phyloP scores from a whole-genome alignment of 345 rosid species.

The Erucastrum elatum region DNA sequence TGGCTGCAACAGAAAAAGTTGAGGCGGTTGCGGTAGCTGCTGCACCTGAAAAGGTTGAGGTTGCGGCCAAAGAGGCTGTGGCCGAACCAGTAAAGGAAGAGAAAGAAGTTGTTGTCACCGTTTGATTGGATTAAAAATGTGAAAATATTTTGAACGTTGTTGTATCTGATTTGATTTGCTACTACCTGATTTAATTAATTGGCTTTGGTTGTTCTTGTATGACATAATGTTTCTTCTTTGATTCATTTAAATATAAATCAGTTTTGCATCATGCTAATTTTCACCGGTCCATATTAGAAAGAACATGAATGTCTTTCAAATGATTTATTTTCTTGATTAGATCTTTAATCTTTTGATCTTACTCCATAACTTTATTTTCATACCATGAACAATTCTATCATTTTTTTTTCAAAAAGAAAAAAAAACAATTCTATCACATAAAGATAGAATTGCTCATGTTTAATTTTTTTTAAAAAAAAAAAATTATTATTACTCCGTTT shows the following conservation, averaged over 20 bases:
- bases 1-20: slow-evolving; percentile 12
- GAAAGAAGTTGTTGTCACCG: slow-evolving; percentile 28
- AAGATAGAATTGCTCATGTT: neutral
- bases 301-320: neutral
- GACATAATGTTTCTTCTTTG: slow-evolving; percentile 17
- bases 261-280: slow-evolving; percentile 7
- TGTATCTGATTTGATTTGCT: slow-evolving; percentile 29
- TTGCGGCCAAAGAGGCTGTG: neutral
- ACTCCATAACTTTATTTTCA: neutral
- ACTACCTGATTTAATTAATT: slow-evolving; percentile 21
- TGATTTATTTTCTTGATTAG: neutral
- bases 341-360: neutral
- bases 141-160: slow-evolving; percentile 29
- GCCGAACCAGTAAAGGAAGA: slow-evolving; percentile 29
- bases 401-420: no score
- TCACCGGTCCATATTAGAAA: neutral
- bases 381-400: no score
- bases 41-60: slow-evolving; percentile 18
- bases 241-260: slow-evolving; percentile 30
- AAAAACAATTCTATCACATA: no score
- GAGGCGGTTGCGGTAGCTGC: neutral
- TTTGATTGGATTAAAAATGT: slow-evolving; percentile 21
- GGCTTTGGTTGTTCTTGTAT: slow-evolving; percentile 30
- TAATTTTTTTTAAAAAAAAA: no score
- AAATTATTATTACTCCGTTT: no score